A percentile compares a stretch with the other conserved stretches of the same genome.
phyloP scores from a whole-genome alignment of 495 filamentous ascomycete genomes.

The Halenospora varia region DNA sequence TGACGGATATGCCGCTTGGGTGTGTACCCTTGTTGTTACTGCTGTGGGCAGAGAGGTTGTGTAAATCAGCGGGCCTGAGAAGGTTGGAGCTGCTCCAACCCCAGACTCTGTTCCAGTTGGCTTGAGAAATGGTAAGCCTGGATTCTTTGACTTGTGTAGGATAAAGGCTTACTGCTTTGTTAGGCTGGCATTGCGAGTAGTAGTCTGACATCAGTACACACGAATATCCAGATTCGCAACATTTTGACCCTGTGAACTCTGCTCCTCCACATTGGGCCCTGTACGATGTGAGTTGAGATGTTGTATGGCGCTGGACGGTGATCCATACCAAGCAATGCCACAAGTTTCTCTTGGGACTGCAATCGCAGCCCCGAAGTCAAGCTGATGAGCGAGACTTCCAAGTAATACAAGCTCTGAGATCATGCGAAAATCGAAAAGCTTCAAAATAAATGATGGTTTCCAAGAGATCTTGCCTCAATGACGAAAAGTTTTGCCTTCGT shows the following conservation, averaged over 20 bases:
- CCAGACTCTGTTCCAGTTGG: background rate
- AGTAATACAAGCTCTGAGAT: background rate
- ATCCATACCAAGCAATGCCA: background rate
- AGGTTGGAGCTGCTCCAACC: background rate
- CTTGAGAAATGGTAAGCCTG: background rate
- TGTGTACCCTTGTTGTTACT: background rate
- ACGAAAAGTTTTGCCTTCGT: background rate
- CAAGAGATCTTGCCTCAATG: background rate
- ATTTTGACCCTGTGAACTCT: conserved; percentile 16
- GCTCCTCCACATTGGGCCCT: conserved; percentile 25
- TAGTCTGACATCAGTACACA: conserved; percentile 25
- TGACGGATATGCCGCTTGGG: conserved; percentile 11
- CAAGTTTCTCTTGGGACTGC: background rate
- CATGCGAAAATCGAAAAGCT: background rate
- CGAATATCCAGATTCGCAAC: conserved; percentile 16
- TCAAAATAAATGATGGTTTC: background rate
- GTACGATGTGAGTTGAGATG: background rate
- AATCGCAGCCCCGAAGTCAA: background rate
- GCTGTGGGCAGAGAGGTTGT: background rate
- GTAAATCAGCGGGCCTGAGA: background rate
- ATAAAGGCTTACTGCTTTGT: background rate
- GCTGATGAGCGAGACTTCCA: background rate
- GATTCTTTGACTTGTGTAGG: background rate
- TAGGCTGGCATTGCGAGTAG: conserved; percentile 28
- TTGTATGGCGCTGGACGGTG: background rate